phyloP scores from a whole-genome alignment of 176 grass and related monocot genomes.

The Melocanna baccifera region DNA sequence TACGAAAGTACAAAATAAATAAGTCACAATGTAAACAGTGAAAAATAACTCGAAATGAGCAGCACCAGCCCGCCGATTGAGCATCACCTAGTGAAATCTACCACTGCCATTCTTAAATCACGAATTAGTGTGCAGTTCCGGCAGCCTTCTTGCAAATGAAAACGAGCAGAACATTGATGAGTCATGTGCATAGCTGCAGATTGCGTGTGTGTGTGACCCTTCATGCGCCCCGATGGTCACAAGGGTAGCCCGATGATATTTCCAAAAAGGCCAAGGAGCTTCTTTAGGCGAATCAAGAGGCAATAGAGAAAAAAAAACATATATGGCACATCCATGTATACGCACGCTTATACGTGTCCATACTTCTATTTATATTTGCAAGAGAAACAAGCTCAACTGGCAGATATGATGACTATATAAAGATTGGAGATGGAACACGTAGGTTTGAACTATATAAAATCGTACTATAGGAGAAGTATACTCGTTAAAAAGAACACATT shows the following conservation, averaged over 20 bases:
- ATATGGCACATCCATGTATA: background rate
- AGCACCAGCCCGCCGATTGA: no score
- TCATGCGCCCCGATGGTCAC: background rate
- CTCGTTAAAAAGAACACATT: background rate
- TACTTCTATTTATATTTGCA: background rate
- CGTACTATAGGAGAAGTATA: background rate
- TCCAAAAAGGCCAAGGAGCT: background rate
- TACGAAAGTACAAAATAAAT: no score
- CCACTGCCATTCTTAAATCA: background rate
- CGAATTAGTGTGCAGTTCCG: background rate
- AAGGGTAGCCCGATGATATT: background rate
- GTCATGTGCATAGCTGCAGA: background rate
- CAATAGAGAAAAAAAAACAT: background rate
- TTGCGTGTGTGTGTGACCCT: conserved; percentile 1
- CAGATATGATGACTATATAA: background rate
- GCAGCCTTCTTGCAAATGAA: conserved; percentile 1
- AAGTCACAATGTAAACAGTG: no score
- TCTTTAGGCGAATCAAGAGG: conserved; percentile 1
- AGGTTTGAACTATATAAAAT: background rate
- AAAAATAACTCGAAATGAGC: no score
- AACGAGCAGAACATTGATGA: background rate
- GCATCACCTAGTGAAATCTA: background rate
- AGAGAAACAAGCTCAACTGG: background rate
- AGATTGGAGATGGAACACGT: background rate
- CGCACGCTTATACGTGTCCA: background rate